Evolutionary conservation across 345 rosid species (phyloP).

Genomic region (Lepidium sativum): DNA sequence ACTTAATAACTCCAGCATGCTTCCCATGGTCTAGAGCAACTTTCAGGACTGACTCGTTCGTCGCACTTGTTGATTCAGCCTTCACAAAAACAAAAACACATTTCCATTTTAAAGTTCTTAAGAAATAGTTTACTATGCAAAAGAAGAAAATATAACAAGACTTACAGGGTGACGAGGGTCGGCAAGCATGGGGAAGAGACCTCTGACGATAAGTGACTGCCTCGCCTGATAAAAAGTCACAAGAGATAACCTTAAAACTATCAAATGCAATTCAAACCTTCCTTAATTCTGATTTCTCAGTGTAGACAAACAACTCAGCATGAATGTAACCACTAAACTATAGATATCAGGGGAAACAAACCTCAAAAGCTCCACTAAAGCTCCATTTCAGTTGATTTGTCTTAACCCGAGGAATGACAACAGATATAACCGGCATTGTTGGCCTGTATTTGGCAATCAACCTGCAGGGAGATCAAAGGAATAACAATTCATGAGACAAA

Average conservation of each 20-base stretch:
- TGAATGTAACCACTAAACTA: neutral
- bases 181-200: constrained; percentile 92
- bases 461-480: constrained; percentile 34
- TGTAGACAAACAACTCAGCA: neutral
- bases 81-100: constrained; percentile 19
- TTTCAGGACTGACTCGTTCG: constrained; percentile 77
- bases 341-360: constrained; percentile 8
- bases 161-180: constrained; percentile 87
- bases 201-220: constrained; percentile 78
- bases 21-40: constrained; percentile 89
- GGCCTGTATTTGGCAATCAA: constrained; percentile 98
- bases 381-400: constrained; percentile 97
- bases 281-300: neutral
- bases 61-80: constrained; percentile 81
- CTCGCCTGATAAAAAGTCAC: constrained; percentile 51
- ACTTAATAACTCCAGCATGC: constrained; percentile 60
- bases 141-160: neutral
- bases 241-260: neutral
- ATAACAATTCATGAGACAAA: neutral
- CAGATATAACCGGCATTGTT: constrained; percentile 95
- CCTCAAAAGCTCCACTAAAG: constrained; percentile 98
- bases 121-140: neutral
- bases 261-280: neutral
- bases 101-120: neutral
- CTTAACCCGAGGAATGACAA: constrained; percentile 94